Percentiles rank a stretch among this genome's conserved stretches.
These are phyloP conservation scores for Ilyonectria mors-panacis DNA, from an alignment of 2,329 filamentous ascomycete genomes.

Conservation along the genomic window DNA sequence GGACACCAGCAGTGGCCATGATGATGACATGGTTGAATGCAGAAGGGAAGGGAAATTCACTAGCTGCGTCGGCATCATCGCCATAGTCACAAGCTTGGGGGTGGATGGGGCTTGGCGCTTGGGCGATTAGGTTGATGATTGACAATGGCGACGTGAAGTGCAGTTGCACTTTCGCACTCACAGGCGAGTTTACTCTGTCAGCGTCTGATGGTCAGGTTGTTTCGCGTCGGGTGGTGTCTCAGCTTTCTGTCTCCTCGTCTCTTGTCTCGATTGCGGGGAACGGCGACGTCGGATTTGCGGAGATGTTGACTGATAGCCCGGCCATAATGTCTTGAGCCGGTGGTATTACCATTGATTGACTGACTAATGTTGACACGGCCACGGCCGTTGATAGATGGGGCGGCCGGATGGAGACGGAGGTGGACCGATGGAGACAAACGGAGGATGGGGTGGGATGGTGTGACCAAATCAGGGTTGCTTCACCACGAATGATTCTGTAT, in stretches of 20 bases:
- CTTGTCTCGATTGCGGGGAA: slow-evolving; percentile 20
- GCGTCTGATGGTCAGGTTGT: slow-evolving; percentile 12
- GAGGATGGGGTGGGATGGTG: slow-evolving; percentile 17
- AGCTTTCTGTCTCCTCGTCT: slow-evolving; percentile 16
- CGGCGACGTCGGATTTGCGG: neutral
- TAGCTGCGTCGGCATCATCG: slow-evolving; percentile 6
- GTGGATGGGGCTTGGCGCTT: neutral
- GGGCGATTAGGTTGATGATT: slow-evolving; percentile 16
- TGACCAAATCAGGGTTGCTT: slow-evolving; percentile 14
- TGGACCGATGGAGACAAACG: slow-evolving; percentile 1
- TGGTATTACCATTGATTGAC: slow-evolving; percentile 5
- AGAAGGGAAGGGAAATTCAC: slow-evolving; percentile 12
- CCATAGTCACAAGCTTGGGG: neutral
- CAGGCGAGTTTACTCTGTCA: neutral
- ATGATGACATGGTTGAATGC: slow-evolving; percentile 21
- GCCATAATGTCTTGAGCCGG: slow-evolving; percentile 8
- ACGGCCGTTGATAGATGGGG: slow-evolving; percentile 4
- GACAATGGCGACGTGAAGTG: slow-evolving; percentile 2
- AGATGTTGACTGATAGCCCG: neutral
- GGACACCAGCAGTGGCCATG: slow-evolving; percentile 17
- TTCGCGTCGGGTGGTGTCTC: slow-evolving; percentile 9
- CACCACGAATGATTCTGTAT: neutral
- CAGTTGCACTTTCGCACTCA: neutral
- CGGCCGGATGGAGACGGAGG: slow-evolving; percentile 11
- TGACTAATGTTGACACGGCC: slow-evolving; percentile 10